These are phyloP conservation scores for Solanum microdontum DNA, from an alignment of 257 asterid genomes.

Conservation along the genomic window DNA sequence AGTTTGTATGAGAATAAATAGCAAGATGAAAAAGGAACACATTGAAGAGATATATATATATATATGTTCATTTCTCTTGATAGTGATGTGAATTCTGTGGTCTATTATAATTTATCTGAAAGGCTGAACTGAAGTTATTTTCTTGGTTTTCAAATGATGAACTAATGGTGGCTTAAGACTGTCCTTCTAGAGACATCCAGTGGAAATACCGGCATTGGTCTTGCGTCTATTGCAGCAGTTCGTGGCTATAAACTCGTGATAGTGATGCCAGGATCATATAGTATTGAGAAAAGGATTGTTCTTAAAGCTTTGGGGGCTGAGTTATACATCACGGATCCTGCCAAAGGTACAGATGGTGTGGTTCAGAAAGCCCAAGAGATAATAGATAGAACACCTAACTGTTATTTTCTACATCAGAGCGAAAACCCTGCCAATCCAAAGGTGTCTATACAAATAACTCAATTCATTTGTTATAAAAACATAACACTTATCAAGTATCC, in stretches of 20 bases:
- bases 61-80: no score
- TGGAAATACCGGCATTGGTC: no score
- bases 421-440: slow-evolving; percentile 34
- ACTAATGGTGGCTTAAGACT: no score
- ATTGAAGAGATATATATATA: no score
- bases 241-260: not conserved
- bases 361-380: slow-evolving; percentile 20
- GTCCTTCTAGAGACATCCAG: no score
- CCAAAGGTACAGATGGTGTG: slow-evolving; percentile 18
- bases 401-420: slow-evolving; percentile 17
- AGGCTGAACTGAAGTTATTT: not conserved
- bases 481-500: not conserved
- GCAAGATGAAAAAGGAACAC: not conserved
- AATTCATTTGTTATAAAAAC: not conserved
- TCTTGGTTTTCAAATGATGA: no score
- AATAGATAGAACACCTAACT: slow-evolving; percentile 15
- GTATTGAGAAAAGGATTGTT: slow-evolving; percentile 31
- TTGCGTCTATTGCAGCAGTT: no score
- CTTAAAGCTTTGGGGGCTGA: slow-evolving; percentile 39
- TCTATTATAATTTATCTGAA: not conserved
- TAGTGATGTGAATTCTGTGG: not conserved
- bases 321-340: slow-evolving; percentile 15
- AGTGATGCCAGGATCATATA: slow-evolving; percentile 18
- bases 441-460: slow-evolving; percentile 8
- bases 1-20: not conserved